Percentiles rank a stretch among this genome's conserved stretches.
Conservation (phyloP, 768 basidiomycete genomes). For the Erythrobasidium yunnanense region DNA sequence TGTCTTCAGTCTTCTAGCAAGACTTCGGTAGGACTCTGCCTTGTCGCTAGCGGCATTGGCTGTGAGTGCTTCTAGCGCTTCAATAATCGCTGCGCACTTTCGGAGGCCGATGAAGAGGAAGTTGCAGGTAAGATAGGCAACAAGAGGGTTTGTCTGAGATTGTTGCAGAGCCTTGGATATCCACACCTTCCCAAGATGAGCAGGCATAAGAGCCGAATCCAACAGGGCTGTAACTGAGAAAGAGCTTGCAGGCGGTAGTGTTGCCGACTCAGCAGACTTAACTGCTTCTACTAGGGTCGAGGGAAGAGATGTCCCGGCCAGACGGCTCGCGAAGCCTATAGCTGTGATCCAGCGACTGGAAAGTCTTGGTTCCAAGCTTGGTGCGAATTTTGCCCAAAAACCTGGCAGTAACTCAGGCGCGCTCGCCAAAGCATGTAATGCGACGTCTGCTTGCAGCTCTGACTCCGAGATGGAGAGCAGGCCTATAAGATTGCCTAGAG, state of each 20-base stretch:
- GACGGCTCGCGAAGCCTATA: constrained; percentile 64
- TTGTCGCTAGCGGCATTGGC: background rate
- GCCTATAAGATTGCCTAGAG: constrained; percentile 20
- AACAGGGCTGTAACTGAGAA: constrained; percentile 42
- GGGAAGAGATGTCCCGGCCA: constrained; percentile 50
- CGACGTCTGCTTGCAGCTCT: constrained; percentile 12
- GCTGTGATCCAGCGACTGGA: constrained; percentile 86
- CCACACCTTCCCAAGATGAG: constrained; percentile 56
- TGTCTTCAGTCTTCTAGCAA: background rate
- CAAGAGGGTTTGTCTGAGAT: constrained; percentile 4
- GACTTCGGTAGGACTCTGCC: background rate
- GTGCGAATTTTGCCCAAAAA: constrained; percentile 36
- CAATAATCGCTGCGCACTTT: background rate
- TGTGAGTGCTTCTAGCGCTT: background rate
- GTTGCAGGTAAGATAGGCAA: constrained; percentile 13
- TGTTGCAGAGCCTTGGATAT: constrained; percentile 74
- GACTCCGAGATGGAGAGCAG: constrained; percentile 14
- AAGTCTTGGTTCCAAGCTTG: constrained; percentile 65
- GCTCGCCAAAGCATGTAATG: background rate
- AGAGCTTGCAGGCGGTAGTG: background rate
- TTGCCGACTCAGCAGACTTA: constrained; percentile 35
- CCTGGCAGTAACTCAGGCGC: constrained; percentile 11
- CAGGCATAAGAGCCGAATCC: constrained; percentile 69
- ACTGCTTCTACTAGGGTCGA: constrained; percentile 32
- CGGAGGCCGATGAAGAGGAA: constrained; percentile 13